phyloP scores from a whole-genome alignment of 164 flowering plant genomes.

The Litsea cubeba region DNA sequence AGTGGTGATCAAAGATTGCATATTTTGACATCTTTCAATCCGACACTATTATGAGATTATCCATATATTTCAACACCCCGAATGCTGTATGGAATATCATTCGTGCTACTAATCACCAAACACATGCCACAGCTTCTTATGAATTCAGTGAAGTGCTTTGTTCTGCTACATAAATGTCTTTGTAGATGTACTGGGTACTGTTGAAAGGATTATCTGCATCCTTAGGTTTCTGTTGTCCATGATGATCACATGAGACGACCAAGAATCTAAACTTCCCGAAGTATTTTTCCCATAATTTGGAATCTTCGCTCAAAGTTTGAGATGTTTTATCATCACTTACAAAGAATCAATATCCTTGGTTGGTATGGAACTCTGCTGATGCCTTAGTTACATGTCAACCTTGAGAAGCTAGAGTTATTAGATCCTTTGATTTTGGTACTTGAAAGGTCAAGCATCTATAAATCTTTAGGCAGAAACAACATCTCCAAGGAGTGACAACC shows the following conservation, averaged over 20 bases:
- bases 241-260: neutral
- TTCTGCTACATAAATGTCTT: neutral
- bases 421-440: too few species aligned
- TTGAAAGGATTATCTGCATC: neutral
- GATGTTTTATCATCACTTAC: too few species aligned
- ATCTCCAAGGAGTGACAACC: too few species aligned
- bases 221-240: neutral
- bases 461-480: too few species aligned
- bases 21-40: neutral
- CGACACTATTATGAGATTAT: neutral
- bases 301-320: neutral
- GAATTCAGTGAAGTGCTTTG: neutral
- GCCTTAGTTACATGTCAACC: too few species aligned
- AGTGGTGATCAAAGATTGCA: neutral
- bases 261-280: neutral
- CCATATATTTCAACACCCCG: neutral
- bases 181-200: neutral
- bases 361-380: too few species aligned
- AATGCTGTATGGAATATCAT: too few species aligned
- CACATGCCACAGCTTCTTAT: neutral
- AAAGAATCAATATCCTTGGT: too few species aligned
- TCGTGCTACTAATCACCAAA: neutral
- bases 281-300: neutral
- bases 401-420: too few species aligned
- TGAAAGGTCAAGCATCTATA: too few species aligned